These are phyloP conservation scores for Scutellaria galericulata DNA, from an alignment of 257 asterid species.

Conservation along the genomic window DNA sequence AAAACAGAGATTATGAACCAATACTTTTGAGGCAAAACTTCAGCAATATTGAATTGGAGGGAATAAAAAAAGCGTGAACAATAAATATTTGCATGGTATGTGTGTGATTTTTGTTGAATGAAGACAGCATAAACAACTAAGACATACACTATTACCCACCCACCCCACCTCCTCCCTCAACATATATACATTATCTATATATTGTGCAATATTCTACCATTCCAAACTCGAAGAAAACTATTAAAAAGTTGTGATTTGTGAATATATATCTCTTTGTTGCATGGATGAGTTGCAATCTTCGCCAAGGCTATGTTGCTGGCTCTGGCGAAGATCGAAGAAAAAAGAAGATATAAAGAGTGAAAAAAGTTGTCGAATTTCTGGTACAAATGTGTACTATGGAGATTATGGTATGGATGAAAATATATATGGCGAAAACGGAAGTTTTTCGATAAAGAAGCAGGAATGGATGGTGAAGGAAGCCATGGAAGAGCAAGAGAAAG, in stretches of 20 bases:
- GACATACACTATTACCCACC: slow-evolving; percentile 19
- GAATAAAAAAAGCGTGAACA: slow-evolving; percentile 37
- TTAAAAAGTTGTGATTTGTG: no score
- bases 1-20: background rate
- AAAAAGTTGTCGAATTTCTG: slow-evolving; percentile 16
- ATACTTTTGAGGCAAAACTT: background rate
- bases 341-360: slow-evolving; percentile 24
- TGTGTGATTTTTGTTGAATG: slow-evolving; percentile 39
- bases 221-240: background rate
- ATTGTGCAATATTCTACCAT: background rate
- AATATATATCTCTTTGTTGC: background rate
- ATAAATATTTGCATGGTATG: slow-evolving; percentile 45
- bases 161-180: background rate
- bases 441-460: slow-evolving; percentile 12
- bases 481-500: slow-evolving; percentile 39
- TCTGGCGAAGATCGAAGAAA: slow-evolving; percentile 37
- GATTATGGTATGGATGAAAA: slow-evolving; percentile 48
- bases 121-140: slow-evolving; percentile 31
- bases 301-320: slow-evolving; percentile 12
- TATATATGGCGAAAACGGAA: slow-evolving; percentile 39
- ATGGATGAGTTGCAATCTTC: slow-evolving; percentile 33
- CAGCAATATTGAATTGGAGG: background rate
- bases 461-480: slow-evolving; percentile 37
- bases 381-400: slow-evolving; percentile 39
- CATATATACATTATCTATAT: background rate